These are phyloP conservation scores for Amorphotheca resinae DNA, from an alignment of 495 filamentous ascomycete species.

Conservation along the genomic window DNA sequence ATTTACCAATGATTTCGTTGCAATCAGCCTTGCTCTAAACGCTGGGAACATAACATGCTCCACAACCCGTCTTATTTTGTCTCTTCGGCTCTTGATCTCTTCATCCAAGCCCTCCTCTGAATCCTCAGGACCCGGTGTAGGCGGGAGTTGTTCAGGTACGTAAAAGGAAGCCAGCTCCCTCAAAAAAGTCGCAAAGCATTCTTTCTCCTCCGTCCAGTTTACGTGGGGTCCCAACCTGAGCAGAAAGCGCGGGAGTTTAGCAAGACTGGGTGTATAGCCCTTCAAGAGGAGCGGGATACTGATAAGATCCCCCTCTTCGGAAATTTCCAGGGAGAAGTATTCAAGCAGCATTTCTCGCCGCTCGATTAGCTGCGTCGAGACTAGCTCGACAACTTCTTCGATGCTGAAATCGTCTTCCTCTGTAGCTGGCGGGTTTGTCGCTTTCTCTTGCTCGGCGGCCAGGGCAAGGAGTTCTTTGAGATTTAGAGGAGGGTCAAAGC, in stretches of 20 bases:
- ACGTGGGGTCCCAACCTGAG: conserved; percentile 81
- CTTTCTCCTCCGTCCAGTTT: conserved; percentile 72
- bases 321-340: conserved; percentile 84
- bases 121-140: conserved; percentile 28
- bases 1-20: conserved; percentile 64
- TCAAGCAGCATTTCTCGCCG: conserved; percentile 78
- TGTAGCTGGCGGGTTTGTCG: conserved; percentile 13
- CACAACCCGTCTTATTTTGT: conserved; percentile 46
- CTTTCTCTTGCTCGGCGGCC: conserved; percentile 57
- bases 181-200: conserved; percentile 78
- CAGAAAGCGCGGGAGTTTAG: conserved; percentile 81
- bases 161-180: conserved; percentile 86
- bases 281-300: conserved; percentile 77
- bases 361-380: conserved; percentile 50
- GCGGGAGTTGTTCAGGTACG: conserved; percentile 71
- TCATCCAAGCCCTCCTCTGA: conserved; percentile 30
- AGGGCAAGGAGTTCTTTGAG: conserved; percentile 58
- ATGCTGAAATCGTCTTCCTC: conserved; percentile 50
- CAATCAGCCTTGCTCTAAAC: conserved; percentile 70
- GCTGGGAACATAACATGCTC: conserved; percentile 72
- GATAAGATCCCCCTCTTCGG: conserved; percentile 59
- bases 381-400: conserved; percentile 46
- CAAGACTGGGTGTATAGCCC: conserved; percentile 74
- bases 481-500: conserved; percentile 62
- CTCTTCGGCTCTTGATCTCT: conserved; percentile 42